Evolutionary conservation across 768 basidiomycete species (phyloP).

Genomic region (Cystobasidium onofrii): DNA sequence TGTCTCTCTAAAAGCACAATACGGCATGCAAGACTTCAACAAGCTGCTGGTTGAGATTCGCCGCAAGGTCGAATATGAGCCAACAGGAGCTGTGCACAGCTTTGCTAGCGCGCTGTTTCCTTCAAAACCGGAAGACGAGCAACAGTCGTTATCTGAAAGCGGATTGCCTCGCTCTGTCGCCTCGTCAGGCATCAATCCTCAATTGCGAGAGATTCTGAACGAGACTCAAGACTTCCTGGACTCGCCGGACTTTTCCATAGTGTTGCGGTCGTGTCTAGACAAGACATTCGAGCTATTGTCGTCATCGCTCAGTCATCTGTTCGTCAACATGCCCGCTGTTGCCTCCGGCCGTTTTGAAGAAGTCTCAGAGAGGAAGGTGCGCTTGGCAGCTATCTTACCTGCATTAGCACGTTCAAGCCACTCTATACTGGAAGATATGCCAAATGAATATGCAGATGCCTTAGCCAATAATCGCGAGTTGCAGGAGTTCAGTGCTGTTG

Average conservation of each 20-base stretch:
- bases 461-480: slow-evolving; percentile 60
- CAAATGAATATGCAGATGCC: slow-evolving; percentile 67
- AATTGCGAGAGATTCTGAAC: slow-evolving; percentile 58
- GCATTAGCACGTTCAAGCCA: slow-evolving; percentile 69
- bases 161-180: not conserved
- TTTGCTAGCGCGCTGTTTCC: slow-evolving; percentile 22
- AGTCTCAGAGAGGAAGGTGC: slow-evolving; percentile 48
- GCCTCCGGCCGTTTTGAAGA: slow-evolving; percentile 33
- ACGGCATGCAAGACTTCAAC: slow-evolving; percentile 63
- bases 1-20: slow-evolving; percentile 70
- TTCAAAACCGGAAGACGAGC: not conserved
- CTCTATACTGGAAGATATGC: slow-evolving; percentile 58
- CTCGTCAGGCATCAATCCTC: slow-evolving; percentile 39
- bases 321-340: slow-evolving; percentile 32
- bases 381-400: slow-evolving; percentile 72
- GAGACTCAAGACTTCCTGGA: slow-evolving; percentile 61
- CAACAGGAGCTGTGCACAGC: slow-evolving; percentile 54
- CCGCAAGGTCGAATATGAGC: slow-evolving; percentile 59
- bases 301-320: slow-evolving; percentile 53
- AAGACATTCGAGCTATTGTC: slow-evolving; percentile 60
- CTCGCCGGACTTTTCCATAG: slow-evolving; percentile 62
- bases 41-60: slow-evolving; percentile 65
- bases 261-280: slow-evolving; percentile 67
- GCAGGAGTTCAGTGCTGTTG: slow-evolving; percentile 61
- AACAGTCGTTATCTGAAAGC: slow-evolving; percentile 1